These are phyloP conservation scores for Fusarium longipes DNA, from an alignment of 2,329 filamentous ascomycete genomes.

Conservation along the genomic window DNA sequence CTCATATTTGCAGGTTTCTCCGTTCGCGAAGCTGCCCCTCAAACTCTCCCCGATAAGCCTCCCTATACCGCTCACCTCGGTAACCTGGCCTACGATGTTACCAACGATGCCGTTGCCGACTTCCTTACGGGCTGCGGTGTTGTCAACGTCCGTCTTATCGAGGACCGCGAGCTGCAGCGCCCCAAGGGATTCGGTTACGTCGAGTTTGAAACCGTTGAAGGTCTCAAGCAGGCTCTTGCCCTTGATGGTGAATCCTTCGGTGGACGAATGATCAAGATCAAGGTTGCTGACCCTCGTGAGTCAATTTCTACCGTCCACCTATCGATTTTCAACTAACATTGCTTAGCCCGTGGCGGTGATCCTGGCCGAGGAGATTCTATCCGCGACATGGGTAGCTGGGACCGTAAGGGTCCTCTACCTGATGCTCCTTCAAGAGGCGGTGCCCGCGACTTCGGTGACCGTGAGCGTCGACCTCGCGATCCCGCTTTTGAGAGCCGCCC, in stretches of 20 bases:
- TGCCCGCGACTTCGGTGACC: slow-evolving; percentile 67
- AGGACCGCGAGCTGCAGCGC: slow-evolving; percentile 92
- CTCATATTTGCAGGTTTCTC: slow-evolving; percentile 62
- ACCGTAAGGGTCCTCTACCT: slow-evolving; percentile 88
- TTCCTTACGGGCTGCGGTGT: slow-evolving; percentile 89
- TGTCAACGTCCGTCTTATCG: slow-evolving; percentile 92
- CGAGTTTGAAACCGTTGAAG: slow-evolving; percentile 88
- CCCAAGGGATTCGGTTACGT: slow-evolving; percentile 99
- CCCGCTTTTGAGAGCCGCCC: slow-evolving; percentile 68
- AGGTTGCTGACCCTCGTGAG: slow-evolving; percentile 97
- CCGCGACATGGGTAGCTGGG: slow-evolving; percentile 90
- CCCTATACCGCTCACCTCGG: slow-evolving; percentile 96
- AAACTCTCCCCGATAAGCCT: slow-evolving; percentile 83
- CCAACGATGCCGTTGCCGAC: slow-evolving; percentile 81
- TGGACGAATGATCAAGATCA: slow-evolving; percentile 90
- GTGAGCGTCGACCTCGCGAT: slow-evolving; percentile 76
- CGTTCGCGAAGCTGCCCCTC: slow-evolving; percentile 78
- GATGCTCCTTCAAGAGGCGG: slow-evolving; percentile 71
- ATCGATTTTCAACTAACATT: slow-evolving; percentile 51
- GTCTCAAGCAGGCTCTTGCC: slow-evolving; percentile 88
- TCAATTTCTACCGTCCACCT: background rate
- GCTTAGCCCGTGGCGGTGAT: slow-evolving; percentile 83
- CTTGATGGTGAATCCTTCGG: slow-evolving; percentile 86
- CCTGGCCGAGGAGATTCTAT: slow-evolving; percentile 66
- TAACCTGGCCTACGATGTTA: slow-evolving; percentile 96